Conservation (phyloP, 1,284 basidiomycete species). For the Pyrrhoderma noxium region DNA sequence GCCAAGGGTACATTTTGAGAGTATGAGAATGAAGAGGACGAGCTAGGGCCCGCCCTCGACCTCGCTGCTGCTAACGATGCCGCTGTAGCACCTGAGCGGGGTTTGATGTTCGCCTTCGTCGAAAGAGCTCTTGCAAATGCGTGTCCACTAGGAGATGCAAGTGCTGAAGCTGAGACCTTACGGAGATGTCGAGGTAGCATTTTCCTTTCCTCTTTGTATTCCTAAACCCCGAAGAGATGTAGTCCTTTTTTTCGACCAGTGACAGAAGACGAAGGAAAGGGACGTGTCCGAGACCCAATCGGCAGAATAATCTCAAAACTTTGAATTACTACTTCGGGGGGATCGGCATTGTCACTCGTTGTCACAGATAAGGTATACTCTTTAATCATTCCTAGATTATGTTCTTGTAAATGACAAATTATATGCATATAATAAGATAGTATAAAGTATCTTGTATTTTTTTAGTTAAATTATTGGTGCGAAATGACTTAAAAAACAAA, state of each 20-base stretch:
- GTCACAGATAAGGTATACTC: too few species aligned
- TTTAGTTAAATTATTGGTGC: too few species aligned
- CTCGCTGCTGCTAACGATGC: not conserved
- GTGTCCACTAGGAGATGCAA: not conserved
- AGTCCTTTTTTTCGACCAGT: too few species aligned
- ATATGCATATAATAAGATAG: too few species aligned
- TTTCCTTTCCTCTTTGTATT: not conserved
- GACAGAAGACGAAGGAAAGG: conserved; percentile 1
- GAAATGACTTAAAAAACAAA: too few species aligned
- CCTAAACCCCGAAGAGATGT: too few species aligned
- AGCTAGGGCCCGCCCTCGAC: not conserved
- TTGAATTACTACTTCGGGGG: too few species aligned
- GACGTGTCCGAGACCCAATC: not conserved
- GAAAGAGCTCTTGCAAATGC: not conserved
- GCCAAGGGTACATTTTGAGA: not conserved
- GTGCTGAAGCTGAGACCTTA: not conserved
- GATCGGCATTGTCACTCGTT: too few species aligned
- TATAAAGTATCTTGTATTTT: too few species aligned
- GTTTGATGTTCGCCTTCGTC: not conserved
- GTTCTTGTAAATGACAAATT: too few species aligned
- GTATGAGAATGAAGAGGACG: not conserved
- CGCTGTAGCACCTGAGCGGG: not conserved
- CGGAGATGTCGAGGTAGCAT: conserved; percentile 16
- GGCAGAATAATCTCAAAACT: not conserved
- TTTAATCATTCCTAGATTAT: too few species aligned